phyloP scores from a whole-genome alignment of 108 stramenopile genomes.

The Skeletonema marinoi region DNA sequence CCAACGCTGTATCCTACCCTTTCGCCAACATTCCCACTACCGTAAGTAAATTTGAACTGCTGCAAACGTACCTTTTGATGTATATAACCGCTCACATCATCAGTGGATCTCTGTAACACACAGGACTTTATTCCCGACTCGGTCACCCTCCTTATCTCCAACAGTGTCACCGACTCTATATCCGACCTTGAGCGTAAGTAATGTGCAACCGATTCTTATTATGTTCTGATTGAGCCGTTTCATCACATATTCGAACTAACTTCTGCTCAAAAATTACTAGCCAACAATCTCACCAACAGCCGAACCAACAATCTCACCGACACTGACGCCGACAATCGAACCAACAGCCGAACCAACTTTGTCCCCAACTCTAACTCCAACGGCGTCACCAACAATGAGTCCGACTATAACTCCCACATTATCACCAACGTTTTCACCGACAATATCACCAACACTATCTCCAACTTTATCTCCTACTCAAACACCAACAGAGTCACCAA shows the following conservation, averaged over 20 bases:
- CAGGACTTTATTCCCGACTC: not conserved
- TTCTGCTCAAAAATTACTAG: not conserved
- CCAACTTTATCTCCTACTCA: not conserved
- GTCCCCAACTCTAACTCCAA: slow-evolving; percentile 6
- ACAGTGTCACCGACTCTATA: not conserved
- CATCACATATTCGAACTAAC: not conserved
- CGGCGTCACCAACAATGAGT: slow-evolving; percentile 2
- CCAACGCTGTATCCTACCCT: slow-evolving; percentile 1
- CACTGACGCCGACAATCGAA: not conserved
- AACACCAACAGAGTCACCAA: not conserved
- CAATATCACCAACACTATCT: not conserved
- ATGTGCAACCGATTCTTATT: not conserved
- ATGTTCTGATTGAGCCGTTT: no score
- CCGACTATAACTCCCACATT: slow-evolving; percentile 20
- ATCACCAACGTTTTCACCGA: slow-evolving; percentile 11
- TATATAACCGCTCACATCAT: not conserved
- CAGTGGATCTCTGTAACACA: not conserved
- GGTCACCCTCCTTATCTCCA: not conserved
- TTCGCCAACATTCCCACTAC: not conserved
- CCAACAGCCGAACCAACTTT: slow-evolving; percentile 21
- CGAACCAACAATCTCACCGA: not conserved
- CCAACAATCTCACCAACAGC: not conserved
- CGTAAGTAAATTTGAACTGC: not conserved
- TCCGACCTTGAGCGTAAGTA: not conserved
- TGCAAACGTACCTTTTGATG: not conserved